These are phyloP conservation scores for Aspergillus texensis DNA, from an alignment of 2,329 filamentous ascomycete species.

Conservation along the genomic window DNA sequence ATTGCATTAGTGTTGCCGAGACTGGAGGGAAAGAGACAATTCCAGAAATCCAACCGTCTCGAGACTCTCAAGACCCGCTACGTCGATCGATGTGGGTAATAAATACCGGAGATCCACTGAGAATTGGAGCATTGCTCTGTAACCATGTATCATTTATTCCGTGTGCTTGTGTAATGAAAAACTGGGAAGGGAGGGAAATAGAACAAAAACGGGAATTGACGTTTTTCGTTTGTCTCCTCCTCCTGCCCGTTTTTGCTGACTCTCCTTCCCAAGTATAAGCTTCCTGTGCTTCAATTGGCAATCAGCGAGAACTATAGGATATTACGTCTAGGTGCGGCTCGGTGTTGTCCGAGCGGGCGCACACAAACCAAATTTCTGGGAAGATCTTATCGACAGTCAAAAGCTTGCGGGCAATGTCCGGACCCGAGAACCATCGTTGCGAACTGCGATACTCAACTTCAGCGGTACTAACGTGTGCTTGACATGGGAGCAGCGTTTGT, in stretches of 20 bases:
- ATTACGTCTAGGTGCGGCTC: not conserved
- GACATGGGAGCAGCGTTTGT: not conserved
- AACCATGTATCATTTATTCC: not conserved
- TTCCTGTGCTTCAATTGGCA: not conserved
- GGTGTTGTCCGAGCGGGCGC: not conserved
- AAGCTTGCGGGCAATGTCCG: not conserved
- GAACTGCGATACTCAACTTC: not conserved
- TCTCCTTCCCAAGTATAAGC: not conserved
- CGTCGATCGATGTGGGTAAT: conserved; percentile 8
- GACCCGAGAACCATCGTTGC: not conserved
- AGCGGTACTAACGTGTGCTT: not conserved
- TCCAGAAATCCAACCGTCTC: conserved; percentile 9
- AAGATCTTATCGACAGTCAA: not conserved
- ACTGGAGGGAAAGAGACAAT: not conserved
- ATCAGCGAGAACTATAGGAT: not conserved
- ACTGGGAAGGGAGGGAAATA: too few species aligned
- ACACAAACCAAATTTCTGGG: not conserved
- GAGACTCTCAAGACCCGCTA: not conserved
- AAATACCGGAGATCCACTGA: conserved; percentile 6
- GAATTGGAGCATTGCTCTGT: not conserved
- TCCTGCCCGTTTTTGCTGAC: not conserved
- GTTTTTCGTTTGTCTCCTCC: not conserved
- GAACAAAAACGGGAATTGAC: not conserved
- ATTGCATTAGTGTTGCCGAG: conserved; percentile 6
- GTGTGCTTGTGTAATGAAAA: not conserved